A percentile compares a stretch with the other conserved stretches of the same genome.
Conservation (phyloP, 306 rosid genomes). For the Sicyos baderoa region DNA sequence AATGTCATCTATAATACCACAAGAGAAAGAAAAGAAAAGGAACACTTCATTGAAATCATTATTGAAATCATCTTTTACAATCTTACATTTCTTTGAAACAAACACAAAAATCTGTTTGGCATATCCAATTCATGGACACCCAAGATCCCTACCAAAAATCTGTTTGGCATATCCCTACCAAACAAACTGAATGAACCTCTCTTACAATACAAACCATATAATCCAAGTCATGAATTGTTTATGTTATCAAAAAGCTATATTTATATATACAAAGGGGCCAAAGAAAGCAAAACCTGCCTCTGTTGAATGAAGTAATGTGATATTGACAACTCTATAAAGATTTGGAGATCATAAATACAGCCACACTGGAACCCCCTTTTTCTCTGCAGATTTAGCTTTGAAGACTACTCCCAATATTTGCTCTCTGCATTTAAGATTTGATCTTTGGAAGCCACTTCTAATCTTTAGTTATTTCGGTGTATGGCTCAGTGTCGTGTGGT, state of each 20-base stretch:
- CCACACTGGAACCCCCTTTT: neutral
- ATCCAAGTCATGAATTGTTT: neutral
- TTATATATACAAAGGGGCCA: neutral
- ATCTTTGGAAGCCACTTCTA: neutral
- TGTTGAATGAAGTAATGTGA: neutral
- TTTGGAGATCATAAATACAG: conserved; percentile 10
- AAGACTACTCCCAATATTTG: neutral
- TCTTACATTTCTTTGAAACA: conserved; percentile 10
- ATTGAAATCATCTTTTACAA: too few relatives aligned
- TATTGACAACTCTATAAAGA: conserved; percentile 14
- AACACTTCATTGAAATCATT: neutral
- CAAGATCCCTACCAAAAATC: conserved; percentile 3
- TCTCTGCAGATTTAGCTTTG: conserved; percentile 11
- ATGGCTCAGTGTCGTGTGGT: neutral
- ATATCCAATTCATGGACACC: neutral
- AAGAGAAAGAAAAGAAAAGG: neutral
- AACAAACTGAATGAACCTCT: neutral
- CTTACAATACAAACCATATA: too few relatives aligned
- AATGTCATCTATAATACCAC: neutral
- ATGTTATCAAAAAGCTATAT: neutral
- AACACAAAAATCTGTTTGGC: neutral
- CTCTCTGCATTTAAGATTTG: neutral
- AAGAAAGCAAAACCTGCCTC: conserved; percentile 10
- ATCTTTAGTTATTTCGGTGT: conserved; percentile 6
- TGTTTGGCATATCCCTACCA: neutral